A percentile compares a stretch with the other conserved stretches of the same genome.
Evolutionary conservation across 129 eudicot genomes (phyloP).

Genomic region (Heracleum sosnowskyi): DNA sequence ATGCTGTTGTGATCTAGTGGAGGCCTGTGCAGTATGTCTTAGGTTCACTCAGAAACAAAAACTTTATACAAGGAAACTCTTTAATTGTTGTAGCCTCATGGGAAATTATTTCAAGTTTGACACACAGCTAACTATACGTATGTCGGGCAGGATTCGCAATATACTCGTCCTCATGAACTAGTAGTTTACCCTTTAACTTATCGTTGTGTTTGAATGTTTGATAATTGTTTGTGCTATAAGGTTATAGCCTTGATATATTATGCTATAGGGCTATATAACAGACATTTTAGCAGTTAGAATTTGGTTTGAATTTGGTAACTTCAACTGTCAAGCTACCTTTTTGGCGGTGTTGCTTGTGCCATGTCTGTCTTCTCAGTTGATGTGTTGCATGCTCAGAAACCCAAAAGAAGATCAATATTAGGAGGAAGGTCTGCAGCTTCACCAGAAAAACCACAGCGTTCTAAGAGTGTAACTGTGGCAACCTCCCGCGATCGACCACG

Average conservation of each 20-base stretch:
- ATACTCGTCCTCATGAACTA: not conserved
- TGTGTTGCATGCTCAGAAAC: constrained; percentile 52
- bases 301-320: not conserved
- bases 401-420: constrained; percentile 72
- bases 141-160: not conserved
- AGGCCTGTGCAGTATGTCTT: not conserved
- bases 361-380: not conserved
- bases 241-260: not conserved
- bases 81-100: not conserved
- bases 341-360: not conserved
- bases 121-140: not conserved
- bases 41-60: not conserved
- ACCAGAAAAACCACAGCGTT: constrained; percentile 88
- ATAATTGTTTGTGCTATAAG: not conserved
- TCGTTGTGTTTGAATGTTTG: not conserved
- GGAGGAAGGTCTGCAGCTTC: constrained; percentile 66
- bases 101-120: not conserved
- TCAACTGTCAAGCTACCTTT: not conserved
- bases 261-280: not conserved
- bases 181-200: not conserved
- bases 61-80: not conserved
- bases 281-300: not conserved
- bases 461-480: constrained; percentile 56
- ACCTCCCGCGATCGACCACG: constrained; percentile 79
- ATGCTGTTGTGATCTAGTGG: not conserved